These are phyloP conservation scores for Eimeria necatrix DNA, from an alignment of 169 alveolate species.

Conservation along the genomic window DNA sequence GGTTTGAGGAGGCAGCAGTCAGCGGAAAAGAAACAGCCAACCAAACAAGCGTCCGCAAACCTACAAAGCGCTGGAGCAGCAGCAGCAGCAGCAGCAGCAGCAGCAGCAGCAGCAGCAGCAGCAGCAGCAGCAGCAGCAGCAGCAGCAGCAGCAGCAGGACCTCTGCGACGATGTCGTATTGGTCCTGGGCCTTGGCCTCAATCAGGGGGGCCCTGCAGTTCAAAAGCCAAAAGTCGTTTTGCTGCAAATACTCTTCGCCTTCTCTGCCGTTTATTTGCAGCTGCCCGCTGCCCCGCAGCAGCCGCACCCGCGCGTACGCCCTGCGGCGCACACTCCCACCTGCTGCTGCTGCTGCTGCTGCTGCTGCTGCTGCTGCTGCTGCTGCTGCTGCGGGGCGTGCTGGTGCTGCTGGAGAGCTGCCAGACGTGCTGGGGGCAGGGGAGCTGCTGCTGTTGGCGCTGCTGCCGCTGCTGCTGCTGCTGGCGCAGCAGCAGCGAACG, in stretches of 20 bases:
- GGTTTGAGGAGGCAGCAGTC: background rate
- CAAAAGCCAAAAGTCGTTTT: constrained; percentile 43
- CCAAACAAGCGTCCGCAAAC: background rate
- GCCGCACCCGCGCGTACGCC: constrained; percentile 53
- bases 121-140: constrained; percentile 8
- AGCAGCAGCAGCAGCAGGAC: constrained; percentile 4
- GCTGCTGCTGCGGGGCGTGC: background rate
- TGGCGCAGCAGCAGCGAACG: background rate
- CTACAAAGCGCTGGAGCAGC: background rate
- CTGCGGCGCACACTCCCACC: background rate
- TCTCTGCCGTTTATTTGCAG: constrained; percentile 5
- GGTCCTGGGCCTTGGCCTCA: background rate
- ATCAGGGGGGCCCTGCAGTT: constrained; percentile 66
- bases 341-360: constrained; percentile 3
- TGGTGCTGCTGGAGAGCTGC: background rate
- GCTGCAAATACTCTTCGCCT: constrained; percentile 54
- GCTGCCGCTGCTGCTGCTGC: constrained; percentile 1
- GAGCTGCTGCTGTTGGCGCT: background rate
- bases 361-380: background rate
- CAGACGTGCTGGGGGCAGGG: background rate
- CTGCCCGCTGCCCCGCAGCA: background rate
- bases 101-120: constrained; percentile 3
- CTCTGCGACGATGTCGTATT: background rate
- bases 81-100: background rate
- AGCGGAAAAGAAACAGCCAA: background rate